phyloP scores from a whole-genome alignment of 1,284 basidiomycete species.

The Sphagnurus paluster region DNA sequence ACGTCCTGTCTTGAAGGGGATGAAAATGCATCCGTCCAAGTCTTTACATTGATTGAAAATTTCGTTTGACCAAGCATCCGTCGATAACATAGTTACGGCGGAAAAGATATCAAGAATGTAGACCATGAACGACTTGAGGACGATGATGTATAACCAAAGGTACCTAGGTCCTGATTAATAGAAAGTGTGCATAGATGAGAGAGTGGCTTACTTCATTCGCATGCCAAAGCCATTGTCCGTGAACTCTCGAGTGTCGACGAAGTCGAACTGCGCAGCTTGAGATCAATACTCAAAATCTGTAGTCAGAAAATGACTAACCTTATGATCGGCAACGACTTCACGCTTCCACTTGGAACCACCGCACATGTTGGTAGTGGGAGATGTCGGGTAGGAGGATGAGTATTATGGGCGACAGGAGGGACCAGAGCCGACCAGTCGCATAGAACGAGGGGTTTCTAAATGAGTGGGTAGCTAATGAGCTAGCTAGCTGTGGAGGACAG shows the following conservation, averaged over 20 bases:
- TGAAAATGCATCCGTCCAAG: slow-evolving; percentile 74
- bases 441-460: slow-evolving; percentile 34
- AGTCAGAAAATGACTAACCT: slow-evolving; percentile 49
- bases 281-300: slow-evolving; percentile 15
- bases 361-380: slow-evolving; percentile 47
- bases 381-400: slow-evolving; percentile 1
- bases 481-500: slow-evolving; percentile 21
- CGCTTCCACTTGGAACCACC: slow-evolving; percentile 89
- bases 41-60: slow-evolving; percentile 77
- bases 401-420: slow-evolving; percentile 17
- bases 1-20: slow-evolving; percentile 88
- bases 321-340: slow-evolving; percentile 97
- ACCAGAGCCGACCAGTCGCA: slow-evolving; percentile 71
- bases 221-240: slow-evolving; percentile 84
- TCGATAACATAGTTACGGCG: slow-evolving; percentile 94
- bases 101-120: slow-evolving; percentile 98
- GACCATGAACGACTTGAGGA: slow-evolving; percentile 94
- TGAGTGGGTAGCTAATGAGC: slow-evolving; percentile 28
- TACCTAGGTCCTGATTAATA: slow-evolving; percentile 56
- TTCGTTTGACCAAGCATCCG: slow-evolving; percentile 86
- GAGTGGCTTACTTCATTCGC: slow-evolving; percentile 72
- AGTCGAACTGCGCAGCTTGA: slow-evolving; percentile 78
- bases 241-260: slow-evolving; percentile 92
- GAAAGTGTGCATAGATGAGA: slow-evolving; percentile 2
- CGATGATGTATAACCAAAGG: slow-evolving; percentile 86